These are phyloP conservation scores for Claviceps quebecensis DNA, from an alignment of 2,329 filamentous ascomycete genomes.

Conservation along the genomic window DNA sequence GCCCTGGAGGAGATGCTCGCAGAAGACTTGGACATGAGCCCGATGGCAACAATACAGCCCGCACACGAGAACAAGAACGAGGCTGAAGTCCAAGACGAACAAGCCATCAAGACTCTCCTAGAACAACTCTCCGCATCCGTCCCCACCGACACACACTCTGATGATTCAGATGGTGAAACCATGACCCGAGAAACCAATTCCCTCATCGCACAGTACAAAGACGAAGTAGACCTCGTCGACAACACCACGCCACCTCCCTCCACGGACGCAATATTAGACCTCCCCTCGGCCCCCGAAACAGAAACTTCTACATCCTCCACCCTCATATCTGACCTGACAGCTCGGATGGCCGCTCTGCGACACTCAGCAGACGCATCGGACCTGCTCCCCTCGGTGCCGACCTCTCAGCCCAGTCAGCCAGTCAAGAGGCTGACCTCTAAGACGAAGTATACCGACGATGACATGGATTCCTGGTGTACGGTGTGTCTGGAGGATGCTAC, in stretches of 20 bases:
- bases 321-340: slow-evolving; percentile 28
- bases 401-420: slow-evolving; percentile 29
- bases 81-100: slow-evolving; percentile 13
- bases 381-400: slow-evolving; percentile 39
- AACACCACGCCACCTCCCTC: slow-evolving; percentile 1
- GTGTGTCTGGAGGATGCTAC: slow-evolving; percentile 71
- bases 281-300: not conserved
- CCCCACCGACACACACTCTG: slow-evolving; percentile 15
- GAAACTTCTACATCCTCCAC: slow-evolving; percentile 5
- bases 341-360: slow-evolving; percentile 38
- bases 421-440: slow-evolving; percentile 24
- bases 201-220: slow-evolving; percentile 30
- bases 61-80: not conserved
- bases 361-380: slow-evolving; percentile 16
- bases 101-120: slow-evolving; percentile 21
- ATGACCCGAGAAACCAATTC: slow-evolving; percentile 31
- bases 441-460: slow-evolving; percentile 48
- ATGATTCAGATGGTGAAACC: slow-evolving; percentile 36
- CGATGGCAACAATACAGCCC: slow-evolving; percentile 14
- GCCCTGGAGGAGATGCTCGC: slow-evolving; percentile 38
- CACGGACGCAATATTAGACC: not conserved
- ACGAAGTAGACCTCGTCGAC: slow-evolving; percentile 27
- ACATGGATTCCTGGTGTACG: slow-evolving; percentile 64
- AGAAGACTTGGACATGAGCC: slow-evolving; percentile 9
- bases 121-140: slow-evolving; percentile 22